Percentiles rank a stretch among this genome's conserved stretches.
Evolutionary conservation across 371 early-diverging fungal species (phyloP).

Genomic region (Rhizomucor pusillus): DNA sequence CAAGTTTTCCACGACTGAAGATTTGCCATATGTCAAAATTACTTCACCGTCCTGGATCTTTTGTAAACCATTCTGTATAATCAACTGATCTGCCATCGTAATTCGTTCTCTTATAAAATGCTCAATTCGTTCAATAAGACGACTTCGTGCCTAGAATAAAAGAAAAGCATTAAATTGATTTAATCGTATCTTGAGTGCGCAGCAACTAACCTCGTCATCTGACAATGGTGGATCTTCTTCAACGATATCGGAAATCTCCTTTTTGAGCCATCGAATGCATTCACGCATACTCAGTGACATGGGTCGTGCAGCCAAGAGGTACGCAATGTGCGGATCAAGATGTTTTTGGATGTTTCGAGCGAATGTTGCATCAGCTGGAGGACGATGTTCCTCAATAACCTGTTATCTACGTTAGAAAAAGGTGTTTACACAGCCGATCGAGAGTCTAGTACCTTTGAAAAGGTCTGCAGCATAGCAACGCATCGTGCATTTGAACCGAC

Average conservation of each 20-base stretch:
- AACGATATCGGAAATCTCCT: conserved; percentile 70
- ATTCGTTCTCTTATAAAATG: conserved; percentile 92
- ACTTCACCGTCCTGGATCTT: conserved; percentile 96
- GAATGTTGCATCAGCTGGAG: conserved; percentile 83
- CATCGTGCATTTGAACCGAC: conserved; percentile 90
- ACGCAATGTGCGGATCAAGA: conserved; percentile 88
- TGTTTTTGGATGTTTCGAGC: conserved; percentile 82
- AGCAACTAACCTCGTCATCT: conserved; percentile 71
- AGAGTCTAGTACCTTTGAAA: conserved; percentile 86
- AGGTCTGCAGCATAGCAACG: conserved; percentile 80
- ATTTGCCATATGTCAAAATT: conserved; percentile 86
- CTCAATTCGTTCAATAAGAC: conserved; percentile 74
- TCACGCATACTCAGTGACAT: conserved; percentile 94
- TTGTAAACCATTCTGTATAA: conserved; percentile 75
- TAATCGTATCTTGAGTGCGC: too few species aligned
- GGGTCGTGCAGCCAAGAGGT: conserved; percentile 77
- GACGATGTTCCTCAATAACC: conserved; percentile 89
- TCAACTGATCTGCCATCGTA: conserved; percentile 76
- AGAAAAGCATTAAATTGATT: neutral
- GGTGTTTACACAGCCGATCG: too few species aligned
- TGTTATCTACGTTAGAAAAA: too few species aligned
- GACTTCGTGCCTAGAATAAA: conserved; percentile 28
- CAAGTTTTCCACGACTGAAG: conserved; percentile 80
- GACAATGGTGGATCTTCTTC: conserved; percentile 60
- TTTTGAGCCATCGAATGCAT: conserved; percentile 90